Conservation (phyloP, 2,329 filamentous ascomycete species). For the Moelleriella libera region DNA sequence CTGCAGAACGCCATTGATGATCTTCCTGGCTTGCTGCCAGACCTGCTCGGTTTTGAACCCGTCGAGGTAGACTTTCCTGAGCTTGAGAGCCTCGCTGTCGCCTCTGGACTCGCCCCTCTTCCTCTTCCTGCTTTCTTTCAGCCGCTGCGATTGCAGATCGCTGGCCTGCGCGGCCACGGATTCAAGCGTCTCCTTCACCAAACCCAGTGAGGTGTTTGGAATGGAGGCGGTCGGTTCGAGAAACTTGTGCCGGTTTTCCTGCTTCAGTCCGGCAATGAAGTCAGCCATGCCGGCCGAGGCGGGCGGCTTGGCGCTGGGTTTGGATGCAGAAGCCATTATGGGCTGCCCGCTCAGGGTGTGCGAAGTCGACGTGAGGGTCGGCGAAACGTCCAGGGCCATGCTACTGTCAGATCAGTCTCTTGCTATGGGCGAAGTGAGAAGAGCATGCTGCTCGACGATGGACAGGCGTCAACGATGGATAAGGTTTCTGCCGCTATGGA, state of each 20-base stretch:
- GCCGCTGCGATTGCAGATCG: constrained; percentile 54
- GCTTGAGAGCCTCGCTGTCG: constrained; percentile 40
- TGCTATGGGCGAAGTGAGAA: not conserved
- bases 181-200: constrained; percentile 72
- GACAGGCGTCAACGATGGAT: not conserved
- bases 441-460: too few species aligned
- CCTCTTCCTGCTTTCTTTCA: constrained; percentile 62
- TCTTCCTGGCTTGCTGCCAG: constrained; percentile 83
- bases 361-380: constrained; percentile 49
- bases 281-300: constrained; percentile 24
- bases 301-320: constrained; percentile 17
- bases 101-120: constrained; percentile 44
- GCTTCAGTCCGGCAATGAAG: constrained; percentile 41
- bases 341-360: constrained; percentile 44
- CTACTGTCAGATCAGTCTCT: constrained; percentile 4
- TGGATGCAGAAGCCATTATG: constrained; percentile 23
- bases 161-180: constrained; percentile 61
- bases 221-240: constrained; percentile 58
- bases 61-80: constrained; percentile 72
- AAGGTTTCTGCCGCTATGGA: constrained; percentile 4
- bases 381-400: constrained; percentile 31
- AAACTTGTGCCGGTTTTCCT: constrained; percentile 55
- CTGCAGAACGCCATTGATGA: constrained; percentile 46
- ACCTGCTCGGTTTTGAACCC: constrained; percentile 83
- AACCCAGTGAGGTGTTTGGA: constrained; percentile 53